A percentile compares a stretch with the other conserved stretches of the same genome.
These are phyloP conservation scores for Micractinium conductrix DNA, from an alignment of 139 green algal species.

Conservation along the genomic window DNA sequence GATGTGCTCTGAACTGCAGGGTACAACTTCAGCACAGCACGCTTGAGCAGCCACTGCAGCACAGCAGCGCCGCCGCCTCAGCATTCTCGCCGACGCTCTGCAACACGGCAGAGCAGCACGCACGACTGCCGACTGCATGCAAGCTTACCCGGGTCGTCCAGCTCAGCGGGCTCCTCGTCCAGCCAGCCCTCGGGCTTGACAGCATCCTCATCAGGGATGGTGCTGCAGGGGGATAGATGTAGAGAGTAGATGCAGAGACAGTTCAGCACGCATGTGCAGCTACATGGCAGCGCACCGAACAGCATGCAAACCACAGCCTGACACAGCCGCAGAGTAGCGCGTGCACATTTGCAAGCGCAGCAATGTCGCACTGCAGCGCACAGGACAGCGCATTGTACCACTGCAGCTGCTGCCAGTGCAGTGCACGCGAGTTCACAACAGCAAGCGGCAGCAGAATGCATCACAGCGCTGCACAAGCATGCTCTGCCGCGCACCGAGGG, in stretches of 20 bases:
- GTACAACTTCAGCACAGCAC: too few species aligned
- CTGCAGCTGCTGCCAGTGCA: too few species aligned
- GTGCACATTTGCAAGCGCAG: too few species aligned
- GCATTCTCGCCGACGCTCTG: too few species aligned
- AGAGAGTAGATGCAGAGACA: background rate
- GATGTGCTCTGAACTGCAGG: too few species aligned
- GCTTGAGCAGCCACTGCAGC: too few species aligned
- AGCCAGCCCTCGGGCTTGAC: slow-evolving; percentile 93
- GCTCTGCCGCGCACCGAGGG: slow-evolving; percentile 14
- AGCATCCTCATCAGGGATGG: slow-evolving; percentile 81
- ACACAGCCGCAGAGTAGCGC: background rate
- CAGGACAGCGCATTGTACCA: too few species aligned
- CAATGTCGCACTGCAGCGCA: too few species aligned
- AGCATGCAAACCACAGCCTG: background rate
- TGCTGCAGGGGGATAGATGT: background rate
- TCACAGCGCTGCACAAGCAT: background rate
- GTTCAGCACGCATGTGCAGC: background rate
- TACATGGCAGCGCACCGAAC: background rate
- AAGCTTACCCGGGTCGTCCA: slow-evolving; percentile 70
- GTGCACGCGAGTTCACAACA: too few species aligned
- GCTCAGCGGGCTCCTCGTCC: slow-evolving; percentile 84
- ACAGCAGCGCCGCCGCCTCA: too few species aligned
- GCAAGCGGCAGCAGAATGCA: background rate
- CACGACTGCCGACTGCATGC: background rate
- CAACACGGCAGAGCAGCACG: background rate